A percentile compares a stretch with the other conserved stretches of the same genome.
Conservation (phyloP, 1,139 yeast species). For the Pichia sp. region DNA sequence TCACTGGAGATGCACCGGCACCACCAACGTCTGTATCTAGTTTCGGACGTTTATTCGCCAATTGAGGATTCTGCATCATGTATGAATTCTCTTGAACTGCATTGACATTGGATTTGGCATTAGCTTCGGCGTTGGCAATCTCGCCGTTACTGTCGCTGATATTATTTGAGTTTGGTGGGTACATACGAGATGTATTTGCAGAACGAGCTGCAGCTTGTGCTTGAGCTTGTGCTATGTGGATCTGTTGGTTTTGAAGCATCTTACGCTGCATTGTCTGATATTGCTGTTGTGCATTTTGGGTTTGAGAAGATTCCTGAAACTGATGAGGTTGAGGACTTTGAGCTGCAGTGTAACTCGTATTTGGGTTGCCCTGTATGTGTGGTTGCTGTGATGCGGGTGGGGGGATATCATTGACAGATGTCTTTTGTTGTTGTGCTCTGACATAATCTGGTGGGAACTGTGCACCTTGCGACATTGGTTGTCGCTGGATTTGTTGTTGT, state of each 20-base stretch:
- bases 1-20: slow-evolving; percentile 1
- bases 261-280: not conserved
- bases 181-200: not conserved
- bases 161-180: not conserved
- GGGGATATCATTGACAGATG: no score
- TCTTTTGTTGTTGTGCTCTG: no score
- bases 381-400: no score
- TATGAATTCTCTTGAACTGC: slow-evolving; percentile 1
- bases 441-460: no score
- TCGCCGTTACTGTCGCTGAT: not conserved
- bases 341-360: no score
- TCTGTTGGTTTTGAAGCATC: not conserved
- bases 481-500: no score
- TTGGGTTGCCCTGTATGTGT: no score
- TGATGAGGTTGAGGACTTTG: no score
- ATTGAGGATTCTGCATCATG: slow-evolving; percentile 1
- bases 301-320: no score
- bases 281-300: not conserved
- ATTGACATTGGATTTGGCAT: not conserved
- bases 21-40: slow-evolving; percentile 6
- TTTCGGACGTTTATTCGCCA: slow-evolving; percentile 7
- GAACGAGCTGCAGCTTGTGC: not conserved
- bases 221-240: not conserved
- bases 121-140: not conserved
- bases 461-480: no score